Percentiles rank a stretch among this genome's conserved stretches.
These are phyloP conservation scores for Phyllosticta ampelicida DNA, from an alignment of 2,329 filamentous ascomycete species.

Conservation along the genomic window DNA sequence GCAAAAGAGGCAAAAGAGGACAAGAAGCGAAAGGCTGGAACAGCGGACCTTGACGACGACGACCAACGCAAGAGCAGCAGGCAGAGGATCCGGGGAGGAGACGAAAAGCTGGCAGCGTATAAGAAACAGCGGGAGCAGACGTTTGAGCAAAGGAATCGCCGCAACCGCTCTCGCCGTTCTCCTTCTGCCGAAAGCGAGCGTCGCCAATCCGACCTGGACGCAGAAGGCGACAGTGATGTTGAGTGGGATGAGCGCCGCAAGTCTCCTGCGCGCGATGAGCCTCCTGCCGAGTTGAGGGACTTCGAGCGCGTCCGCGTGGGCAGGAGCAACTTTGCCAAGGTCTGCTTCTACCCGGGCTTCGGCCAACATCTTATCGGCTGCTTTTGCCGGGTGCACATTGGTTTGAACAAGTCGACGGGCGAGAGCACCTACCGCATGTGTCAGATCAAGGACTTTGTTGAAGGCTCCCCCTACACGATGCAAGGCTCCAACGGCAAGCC, in stretches of 20 bases:
- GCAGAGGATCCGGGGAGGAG: conserved; percentile 43
- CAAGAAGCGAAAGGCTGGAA: conserved; percentile 64
- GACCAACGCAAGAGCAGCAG: conserved; percentile 55
- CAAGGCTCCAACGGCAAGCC: conserved; percentile 60
- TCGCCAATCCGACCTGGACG: conserved; percentile 47
- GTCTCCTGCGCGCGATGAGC: conserved; percentile 48
- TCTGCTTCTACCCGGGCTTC: conserved; percentile 90
- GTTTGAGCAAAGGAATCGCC: conserved; percentile 43
- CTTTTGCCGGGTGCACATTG: conserved; percentile 76
- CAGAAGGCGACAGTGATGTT: conserved; percentile 65
- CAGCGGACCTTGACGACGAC: conserved; percentile 73
- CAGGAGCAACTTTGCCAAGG: conserved; percentile 73
- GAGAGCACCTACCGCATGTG: conserved; percentile 79
- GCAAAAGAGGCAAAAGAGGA: conserved; percentile 57
- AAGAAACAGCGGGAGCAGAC: conserved; percentile 51
- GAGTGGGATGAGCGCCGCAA: conserved; percentile 54
- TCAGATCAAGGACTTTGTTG: conserved; percentile 72
- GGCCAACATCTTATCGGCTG: conserved; percentile 71
- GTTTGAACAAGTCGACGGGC: conserved; percentile 60
- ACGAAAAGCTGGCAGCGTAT: conserved; percentile 64
- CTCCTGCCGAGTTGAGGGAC: conserved; percentile 64
- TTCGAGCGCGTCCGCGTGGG: conserved; percentile 76
- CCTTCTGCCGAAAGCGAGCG: conserved; percentile 28
- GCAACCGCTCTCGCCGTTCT: conserved; percentile 11
- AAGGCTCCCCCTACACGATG: conserved; percentile 75